phyloP scores from a whole-genome alignment of 2,329 filamentous ascomycete species.

The Penicillium sclerotiorum region DNA sequence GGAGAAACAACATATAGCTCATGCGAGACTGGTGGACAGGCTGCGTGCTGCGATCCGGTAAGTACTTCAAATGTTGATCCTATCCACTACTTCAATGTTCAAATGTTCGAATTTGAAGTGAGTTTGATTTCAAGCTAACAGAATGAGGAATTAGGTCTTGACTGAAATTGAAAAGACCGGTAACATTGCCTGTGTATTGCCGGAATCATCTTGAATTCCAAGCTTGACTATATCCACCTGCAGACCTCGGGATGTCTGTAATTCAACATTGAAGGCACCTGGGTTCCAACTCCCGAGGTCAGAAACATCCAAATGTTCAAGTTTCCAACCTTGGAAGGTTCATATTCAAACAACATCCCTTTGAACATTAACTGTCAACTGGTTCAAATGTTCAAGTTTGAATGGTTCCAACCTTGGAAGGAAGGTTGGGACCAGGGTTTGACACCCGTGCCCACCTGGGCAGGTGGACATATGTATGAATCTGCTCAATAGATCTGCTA shows the following conservation, averaged over 20 bases:
- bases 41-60: slow-evolving; percentile 17
- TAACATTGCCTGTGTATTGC: slow-evolving; percentile 7
- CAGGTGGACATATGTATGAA: no score
- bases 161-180: slow-evolving; percentile 4
- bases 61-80: background rate
- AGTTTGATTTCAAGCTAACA: background rate
- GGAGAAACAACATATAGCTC: slow-evolving; percentile 13
- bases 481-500: background rate
- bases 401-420: no score
- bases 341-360: no score
- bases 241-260: background rate
- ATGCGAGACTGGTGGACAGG: slow-evolving; percentile 5
- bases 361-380: no score
- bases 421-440: no score
- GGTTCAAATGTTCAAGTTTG: no score
- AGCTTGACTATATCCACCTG: no score
- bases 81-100: no score
- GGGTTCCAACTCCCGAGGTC: background rate
- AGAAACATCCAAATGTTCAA: no score
- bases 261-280: background rate
- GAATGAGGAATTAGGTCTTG: background rate
- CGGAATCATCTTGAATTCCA: background rate
- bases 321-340: no score
- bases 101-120: background rate
- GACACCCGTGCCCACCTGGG: no score